Percentiles rank a stretch among this genome's conserved stretches.
Conservation (phyloP, 768 basidiomycete genomes). For the Agrocybe pediades region DNA sequence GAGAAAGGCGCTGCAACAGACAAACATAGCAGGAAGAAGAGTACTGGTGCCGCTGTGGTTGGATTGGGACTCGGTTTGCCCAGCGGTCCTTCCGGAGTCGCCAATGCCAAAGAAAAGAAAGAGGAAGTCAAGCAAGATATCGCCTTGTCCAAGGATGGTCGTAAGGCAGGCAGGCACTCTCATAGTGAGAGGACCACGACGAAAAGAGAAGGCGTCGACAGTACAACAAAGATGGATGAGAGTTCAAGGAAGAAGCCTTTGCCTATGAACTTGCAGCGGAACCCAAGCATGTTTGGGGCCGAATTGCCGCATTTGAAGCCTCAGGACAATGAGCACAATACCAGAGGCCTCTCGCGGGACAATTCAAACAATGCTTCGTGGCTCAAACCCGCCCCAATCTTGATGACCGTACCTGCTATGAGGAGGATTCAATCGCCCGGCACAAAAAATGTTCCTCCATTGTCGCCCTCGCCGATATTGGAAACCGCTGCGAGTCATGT, state of each 20-base stretch:
- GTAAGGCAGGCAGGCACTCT: constrained; percentile 11
- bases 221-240: background rate
- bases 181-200: constrained; percentile 4
- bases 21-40: background rate
- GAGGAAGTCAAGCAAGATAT: constrained; percentile 9
- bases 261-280: constrained; percentile 56
- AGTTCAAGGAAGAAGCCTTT: constrained; percentile 25
- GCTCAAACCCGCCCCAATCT: background rate
- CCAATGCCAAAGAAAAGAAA: constrained; percentile 4
- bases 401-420: background rate
- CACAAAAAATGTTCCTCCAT: background rate
- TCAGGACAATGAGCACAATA: background rate
- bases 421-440: background rate
- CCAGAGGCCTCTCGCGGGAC: background rate
- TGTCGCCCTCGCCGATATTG: background rate
- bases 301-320: constrained; percentile 52
- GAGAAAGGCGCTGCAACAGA: background rate
- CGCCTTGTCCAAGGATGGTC: background rate
- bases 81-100: background rate
- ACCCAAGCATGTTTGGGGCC: constrained; percentile 67
- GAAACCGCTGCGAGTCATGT: background rate
- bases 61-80: background rate
- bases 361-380: background rate
- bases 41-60: background rate
- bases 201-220: constrained; percentile 1